These are phyloP conservation scores for Artomyces pyxidatus DNA, from an alignment of 768 basidiomycete genomes.

Conservation along the genomic window DNA sequence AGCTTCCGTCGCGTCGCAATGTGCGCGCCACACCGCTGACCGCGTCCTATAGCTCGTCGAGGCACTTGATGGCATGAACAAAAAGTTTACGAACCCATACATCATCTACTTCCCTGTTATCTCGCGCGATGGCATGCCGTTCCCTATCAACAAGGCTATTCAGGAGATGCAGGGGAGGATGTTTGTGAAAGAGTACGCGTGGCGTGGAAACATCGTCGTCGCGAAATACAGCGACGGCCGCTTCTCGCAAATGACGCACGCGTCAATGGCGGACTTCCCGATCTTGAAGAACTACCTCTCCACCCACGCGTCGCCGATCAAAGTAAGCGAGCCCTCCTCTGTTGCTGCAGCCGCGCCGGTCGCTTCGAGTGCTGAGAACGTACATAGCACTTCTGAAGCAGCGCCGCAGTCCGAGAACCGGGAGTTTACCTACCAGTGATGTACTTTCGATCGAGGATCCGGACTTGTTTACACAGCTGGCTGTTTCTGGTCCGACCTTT, in stretches of 20 bases:
- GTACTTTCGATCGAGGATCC: not conserved
- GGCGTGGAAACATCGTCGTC: slow-evolving; percentile 75
- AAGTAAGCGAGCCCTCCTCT: slow-evolving; percentile 26
- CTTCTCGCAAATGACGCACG: slow-evolving; percentile 52
- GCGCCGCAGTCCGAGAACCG: slow-evolving; percentile 2
- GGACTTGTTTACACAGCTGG: not conserved
- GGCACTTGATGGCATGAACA: slow-evolving; percentile 72
- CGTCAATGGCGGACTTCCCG: slow-evolving; percentile 79
- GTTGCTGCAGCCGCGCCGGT: not conserved
- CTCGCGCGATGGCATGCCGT: slow-evolving; percentile 75
- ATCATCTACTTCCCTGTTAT: slow-evolving; percentile 72
- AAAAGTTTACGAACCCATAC: slow-evolving; percentile 71
- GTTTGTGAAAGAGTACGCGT: slow-evolving; percentile 57
- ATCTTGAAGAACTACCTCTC: slow-evolving; percentile 73
- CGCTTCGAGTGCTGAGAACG: slow-evolving; percentile 3
- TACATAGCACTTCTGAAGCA: slow-evolving; percentile 5
- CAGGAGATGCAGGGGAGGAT: slow-evolving; percentile 60
- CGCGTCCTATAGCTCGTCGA: slow-evolving; percentile 48
- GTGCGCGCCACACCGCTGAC: not conserved
- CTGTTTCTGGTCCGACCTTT: too few species aligned
- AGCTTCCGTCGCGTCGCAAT: slow-evolving; percentile 16
- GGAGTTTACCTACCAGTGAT: not conserved
- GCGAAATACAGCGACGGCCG: slow-evolving; percentile 53
- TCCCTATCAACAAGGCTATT: slow-evolving; percentile 71
- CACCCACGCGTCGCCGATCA: slow-evolving; percentile 48